These are phyloP conservation scores for Chaetomium olivaceum DNA, from an alignment of 2,329 filamentous ascomycete genomes.

Conservation along the genomic window DNA sequence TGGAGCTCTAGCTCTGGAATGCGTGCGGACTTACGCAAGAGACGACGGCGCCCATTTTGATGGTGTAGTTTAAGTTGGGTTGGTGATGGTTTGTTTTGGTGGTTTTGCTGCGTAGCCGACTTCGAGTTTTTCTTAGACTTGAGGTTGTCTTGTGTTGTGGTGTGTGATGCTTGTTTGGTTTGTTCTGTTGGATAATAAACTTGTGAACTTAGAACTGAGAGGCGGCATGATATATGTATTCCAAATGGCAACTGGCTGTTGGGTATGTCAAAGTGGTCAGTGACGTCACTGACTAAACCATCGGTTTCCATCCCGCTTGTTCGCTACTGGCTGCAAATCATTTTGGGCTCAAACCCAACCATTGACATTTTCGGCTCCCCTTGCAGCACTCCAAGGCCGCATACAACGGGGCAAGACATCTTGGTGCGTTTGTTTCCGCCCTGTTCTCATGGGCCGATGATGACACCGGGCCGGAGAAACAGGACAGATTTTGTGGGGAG, in stretches of 20 bases:
- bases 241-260: neutral
- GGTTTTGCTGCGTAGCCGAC: slow-evolving; percentile 4
- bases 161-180: neutral
- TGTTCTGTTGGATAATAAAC: slow-evolving; percentile 1
- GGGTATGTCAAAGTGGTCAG: slow-evolving; percentile 11
- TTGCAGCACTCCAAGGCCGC: neutral
- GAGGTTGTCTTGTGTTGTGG: neutral
- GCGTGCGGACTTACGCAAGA: slow-evolving; percentile 69
- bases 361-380: neutral
- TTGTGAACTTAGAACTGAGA: neutral
- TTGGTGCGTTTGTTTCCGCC: neutral
- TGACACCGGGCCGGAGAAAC: neutral
- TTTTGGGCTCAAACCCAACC: neutral
- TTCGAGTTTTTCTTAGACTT: slow-evolving; percentile 6
- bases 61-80: slow-evolving; percentile 24
- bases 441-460: neutral
- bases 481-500: neutral
- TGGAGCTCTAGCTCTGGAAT: neutral
- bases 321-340: neutral
- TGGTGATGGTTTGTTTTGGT: slow-evolving; percentile 10
- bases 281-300: slow-evolving; percentile 22
- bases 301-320: neutral
- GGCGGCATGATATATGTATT: slow-evolving; percentile 10
- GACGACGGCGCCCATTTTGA: slow-evolving; percentile 77
- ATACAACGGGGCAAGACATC: neutral